A percentile compares a stretch with the other conserved stretches of the same genome.
Evolutionary conservation across 257 asterid species (phyloP).

Genomic region (Solanum lignicaule): DNA sequence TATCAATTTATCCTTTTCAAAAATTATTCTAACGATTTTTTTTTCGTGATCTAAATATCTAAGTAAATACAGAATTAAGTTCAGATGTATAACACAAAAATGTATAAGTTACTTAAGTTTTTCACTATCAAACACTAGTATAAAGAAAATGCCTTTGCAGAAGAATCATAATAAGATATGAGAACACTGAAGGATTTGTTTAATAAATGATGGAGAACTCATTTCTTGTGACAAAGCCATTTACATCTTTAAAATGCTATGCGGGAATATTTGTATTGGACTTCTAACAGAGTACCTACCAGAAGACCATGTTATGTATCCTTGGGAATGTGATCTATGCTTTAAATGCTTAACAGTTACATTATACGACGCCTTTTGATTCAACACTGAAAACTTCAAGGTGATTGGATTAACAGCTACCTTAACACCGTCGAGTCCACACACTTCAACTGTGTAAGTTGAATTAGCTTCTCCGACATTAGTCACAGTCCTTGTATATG

Average conservation of each 20-base stretch:
- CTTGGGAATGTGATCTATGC: background rate
- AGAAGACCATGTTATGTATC: constrained; percentile 1
- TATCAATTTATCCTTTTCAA: background rate
- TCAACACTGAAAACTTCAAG: background rate
- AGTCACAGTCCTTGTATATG: background rate
- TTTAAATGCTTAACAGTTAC: background rate
- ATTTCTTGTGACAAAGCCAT: background rate
- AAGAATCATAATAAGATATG: background rate
- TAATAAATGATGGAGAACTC: background rate
- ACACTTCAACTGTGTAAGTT: background rate
- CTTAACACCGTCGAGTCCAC: background rate
- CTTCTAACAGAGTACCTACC: background rate
- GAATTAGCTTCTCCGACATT: constrained; percentile 11
- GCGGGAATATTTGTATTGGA: background rate
- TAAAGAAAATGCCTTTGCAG: background rate
- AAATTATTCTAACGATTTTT: no score
- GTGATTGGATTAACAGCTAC: background rate
- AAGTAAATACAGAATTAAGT: background rate
- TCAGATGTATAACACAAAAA: background rate
- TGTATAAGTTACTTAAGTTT: background rate
- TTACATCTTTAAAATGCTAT: background rate
- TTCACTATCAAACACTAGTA: background rate
- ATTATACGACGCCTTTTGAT: background rate
- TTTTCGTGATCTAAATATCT: background rate
- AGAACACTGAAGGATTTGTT: background rate